phyloP scores from a whole-genome alignment of 1,284 basidiomycete species.

The Marasmius sp. region DNA sequence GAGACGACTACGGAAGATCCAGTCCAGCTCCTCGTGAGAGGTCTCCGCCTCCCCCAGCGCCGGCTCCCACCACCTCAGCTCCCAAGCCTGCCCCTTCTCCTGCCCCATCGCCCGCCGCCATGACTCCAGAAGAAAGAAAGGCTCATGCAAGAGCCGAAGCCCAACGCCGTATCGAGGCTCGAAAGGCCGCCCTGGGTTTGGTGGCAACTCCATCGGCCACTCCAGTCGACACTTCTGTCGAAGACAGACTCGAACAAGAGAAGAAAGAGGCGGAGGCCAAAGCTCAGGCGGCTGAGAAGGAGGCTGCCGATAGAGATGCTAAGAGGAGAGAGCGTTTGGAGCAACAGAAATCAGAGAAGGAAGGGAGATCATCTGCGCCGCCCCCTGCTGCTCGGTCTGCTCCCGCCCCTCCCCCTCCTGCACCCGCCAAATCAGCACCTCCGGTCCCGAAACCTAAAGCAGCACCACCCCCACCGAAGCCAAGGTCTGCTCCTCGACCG shows the following conservation, averaged over 20 bases:
- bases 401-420: conserved; percentile 28
- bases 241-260: conserved; percentile 81
- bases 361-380: conserved; percentile 30
- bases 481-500: conserved; percentile 21
- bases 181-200: conserved; percentile 85
- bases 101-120: conserved; percentile 57
- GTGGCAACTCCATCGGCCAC: conserved; percentile 53
- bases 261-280: conserved; percentile 86
- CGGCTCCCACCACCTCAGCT: conserved; percentile 40
- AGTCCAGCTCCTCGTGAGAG: conserved; percentile 48
- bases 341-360: conserved; percentile 61
- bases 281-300: conserved; percentile 69
- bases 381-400: conserved; percentile 16
- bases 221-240: conserved; percentile 73
- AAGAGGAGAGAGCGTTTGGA: conserved; percentile 68
- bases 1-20: conserved; percentile 15
- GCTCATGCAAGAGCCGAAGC: conserved; percentile 85
- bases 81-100: conserved; percentile 50
- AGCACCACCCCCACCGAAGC: conserved; percentile 45
- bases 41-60: conserved; percentile 47
- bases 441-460: conserved; percentile 35
- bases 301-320: conserved; percentile 75
- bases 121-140: conserved; percentile 84
- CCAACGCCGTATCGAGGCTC: conserved; percentile 81
- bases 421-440: conserved; percentile 29